phyloP scores from a whole-genome alignment of 257 asterid species.

The Eucommia ulmoides region DNA sequence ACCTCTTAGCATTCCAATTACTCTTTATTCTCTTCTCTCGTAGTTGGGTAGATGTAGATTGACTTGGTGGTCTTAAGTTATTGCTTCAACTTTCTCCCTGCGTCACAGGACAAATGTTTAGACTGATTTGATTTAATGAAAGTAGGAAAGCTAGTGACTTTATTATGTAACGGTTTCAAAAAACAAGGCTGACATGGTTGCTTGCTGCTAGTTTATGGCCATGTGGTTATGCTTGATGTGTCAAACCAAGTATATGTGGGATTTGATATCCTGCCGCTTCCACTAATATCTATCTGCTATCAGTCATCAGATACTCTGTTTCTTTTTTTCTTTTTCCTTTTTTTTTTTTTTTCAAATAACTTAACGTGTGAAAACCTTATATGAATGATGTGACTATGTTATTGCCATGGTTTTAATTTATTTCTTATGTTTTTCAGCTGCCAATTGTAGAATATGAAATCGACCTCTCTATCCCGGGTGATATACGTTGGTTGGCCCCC shows the following conservation, averaged over 20 bases:
- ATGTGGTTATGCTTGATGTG: too few species aligned
- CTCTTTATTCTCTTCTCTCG: background rate
- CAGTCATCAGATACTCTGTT: background rate
- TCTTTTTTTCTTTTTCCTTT: background rate
- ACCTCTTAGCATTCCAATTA: background rate
- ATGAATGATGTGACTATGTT: background rate
- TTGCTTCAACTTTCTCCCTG: background rate
- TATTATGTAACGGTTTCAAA: too few species aligned
- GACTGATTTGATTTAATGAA: background rate
- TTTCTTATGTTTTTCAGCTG: slow-evolving; percentile 32
- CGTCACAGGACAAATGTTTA: background rate
- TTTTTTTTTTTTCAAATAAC: background rate
- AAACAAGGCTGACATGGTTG: too few species aligned
- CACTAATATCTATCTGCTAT: background rate
- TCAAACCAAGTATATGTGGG: background rate
- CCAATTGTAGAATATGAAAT: slow-evolving; percentile 67
- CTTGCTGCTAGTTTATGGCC: too few species aligned
- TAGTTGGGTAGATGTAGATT: background rate
- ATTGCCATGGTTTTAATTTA: background rate
- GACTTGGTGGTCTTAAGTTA: background rate
- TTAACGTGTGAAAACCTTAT: background rate
- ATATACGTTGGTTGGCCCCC: too few species aligned
- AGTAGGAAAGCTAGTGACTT: too few species aligned
- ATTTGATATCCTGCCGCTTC: background rate
- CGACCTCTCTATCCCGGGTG: too few species aligned